Evolutionary conservation across 2,329 filamentous ascomycete species (phyloP).

Genomic region (Fusarium sp.): DNA sequence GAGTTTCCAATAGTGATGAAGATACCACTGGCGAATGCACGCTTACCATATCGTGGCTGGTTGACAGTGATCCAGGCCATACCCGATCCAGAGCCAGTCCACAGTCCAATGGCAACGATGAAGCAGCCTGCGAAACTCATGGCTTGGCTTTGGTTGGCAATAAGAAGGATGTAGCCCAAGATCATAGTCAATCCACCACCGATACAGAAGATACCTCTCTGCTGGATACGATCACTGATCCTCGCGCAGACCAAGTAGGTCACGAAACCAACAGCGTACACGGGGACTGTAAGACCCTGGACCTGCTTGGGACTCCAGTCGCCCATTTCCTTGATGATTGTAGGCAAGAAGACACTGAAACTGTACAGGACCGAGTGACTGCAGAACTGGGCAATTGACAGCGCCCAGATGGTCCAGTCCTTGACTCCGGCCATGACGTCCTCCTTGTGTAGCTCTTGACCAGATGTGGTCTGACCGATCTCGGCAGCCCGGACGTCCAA

Average conservation of each 20-base stretch:
- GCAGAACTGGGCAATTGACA: conserved; percentile 71
- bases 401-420: conserved; percentile 76
- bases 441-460: conserved; percentile 48
- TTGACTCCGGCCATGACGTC: conserved; percentile 45
- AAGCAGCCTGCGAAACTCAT: conserved; percentile 74
- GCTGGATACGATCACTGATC: conserved; percentile 69
- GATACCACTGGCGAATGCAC: conserved; percentile 71
- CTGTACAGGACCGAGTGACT: conserved; percentile 76
- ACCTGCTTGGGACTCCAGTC: conserved; percentile 68
- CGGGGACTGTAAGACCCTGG: conserved; percentile 77
- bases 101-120: conserved; percentile 69
- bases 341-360: conserved; percentile 76
- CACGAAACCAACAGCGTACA: conserved; percentile 73
- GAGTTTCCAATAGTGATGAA: conserved; percentile 73
- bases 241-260: conserved; percentile 70
- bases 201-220: conserved; percentile 68
- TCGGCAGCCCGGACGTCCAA: conserved; percentile 63
- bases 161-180: conserved; percentile 71
- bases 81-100: conserved; percentile 56
- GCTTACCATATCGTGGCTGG: conserved; percentile 73
- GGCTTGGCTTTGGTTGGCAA: conserved; percentile 65
- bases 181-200: conserved; percentile 64
- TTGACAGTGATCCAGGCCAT: conserved; percentile 65
- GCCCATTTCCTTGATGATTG: conserved; percentile 74
- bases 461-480: conserved; percentile 49